phyloP scores from a whole-genome alignment of 805 yeast genomes.

The Gaillardinia entomophila region DNA sequence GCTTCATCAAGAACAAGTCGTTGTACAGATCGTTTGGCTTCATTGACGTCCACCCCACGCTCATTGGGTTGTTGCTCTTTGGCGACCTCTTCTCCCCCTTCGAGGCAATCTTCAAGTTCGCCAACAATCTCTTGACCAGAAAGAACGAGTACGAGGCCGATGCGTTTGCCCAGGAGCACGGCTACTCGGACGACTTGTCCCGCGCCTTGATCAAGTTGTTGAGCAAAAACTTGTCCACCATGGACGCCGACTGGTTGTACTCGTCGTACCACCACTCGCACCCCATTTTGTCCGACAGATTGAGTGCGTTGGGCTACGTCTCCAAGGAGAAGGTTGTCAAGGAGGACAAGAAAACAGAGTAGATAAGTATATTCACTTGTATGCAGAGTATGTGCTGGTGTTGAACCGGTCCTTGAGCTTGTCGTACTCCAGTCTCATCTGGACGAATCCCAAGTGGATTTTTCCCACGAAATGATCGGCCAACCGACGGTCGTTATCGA shows the following conservation, averaged over 20 bases:
- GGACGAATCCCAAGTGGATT: conserved; percentile 76
- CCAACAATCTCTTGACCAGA: conserved; percentile 69
- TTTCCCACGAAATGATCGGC: conserved; percentile 90
- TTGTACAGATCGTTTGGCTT: conserved; percentile 80
- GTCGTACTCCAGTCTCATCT: conserved; percentile 56
- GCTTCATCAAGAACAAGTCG: conserved; percentile 73
- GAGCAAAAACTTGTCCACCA: conserved; percentile 75
- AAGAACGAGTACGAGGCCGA: conserved; percentile 93
- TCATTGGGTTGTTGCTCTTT: conserved; percentile 79
- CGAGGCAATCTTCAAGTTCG: conserved; percentile 61
- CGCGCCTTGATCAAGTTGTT: conserved; percentile 69
- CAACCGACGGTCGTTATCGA: conserved; percentile 82
- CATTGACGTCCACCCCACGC: conserved; percentile 53
- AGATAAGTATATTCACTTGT: conserved; percentile 1
- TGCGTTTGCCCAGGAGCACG: conserved; percentile 69
- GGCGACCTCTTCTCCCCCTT: conserved; percentile 74
- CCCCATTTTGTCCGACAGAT: conserved; percentile 88
- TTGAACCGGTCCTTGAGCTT: conserved; percentile 21
- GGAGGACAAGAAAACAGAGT: conserved; percentile 2
- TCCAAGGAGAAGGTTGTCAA: conserved; percentile 33
- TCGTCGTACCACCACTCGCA: conserved; percentile 87
- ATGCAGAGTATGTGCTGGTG: conserved; percentile 1
- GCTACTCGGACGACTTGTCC: conserved; percentile 63
- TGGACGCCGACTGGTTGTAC: conserved; percentile 86
- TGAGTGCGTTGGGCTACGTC: conserved; percentile 60